These are phyloP conservation scores for Pisolithus tinctorius DNA, from an alignment of 768 basidiomycete genomes.

Conservation along the genomic window DNA sequence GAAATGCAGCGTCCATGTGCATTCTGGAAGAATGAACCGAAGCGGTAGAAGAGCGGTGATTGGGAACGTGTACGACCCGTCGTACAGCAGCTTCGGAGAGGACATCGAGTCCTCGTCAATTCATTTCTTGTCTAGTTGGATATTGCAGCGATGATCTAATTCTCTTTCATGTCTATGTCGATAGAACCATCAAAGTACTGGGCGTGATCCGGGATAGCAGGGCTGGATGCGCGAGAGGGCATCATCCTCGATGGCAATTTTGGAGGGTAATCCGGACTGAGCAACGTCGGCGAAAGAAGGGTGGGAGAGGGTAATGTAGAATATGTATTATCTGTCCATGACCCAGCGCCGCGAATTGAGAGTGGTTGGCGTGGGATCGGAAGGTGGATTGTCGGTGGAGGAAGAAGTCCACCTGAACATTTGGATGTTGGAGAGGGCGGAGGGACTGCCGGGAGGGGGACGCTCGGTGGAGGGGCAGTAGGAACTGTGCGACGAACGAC, in stretches of 20 bases:
- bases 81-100: not conserved
- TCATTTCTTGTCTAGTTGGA: not conserved
- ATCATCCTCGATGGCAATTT: conserved; percentile 9
- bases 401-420: conserved; percentile 9
- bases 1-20: not conserved
- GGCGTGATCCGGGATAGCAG: conserved; percentile 6
- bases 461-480: conserved; percentile 20
- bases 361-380: conserved; percentile 17
- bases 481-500: conserved; percentile 26
- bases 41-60: not conserved
- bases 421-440: conserved; percentile 15
- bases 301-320: not conserved
- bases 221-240: conserved; percentile 6
- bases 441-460: conserved; percentile 24
- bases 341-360: not conserved
- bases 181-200: conserved; percentile 1
- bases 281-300: conserved; percentile 3
- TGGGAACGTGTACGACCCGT: not conserved
- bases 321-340: conserved; percentile 1
- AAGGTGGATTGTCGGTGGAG: conserved; percentile 11
- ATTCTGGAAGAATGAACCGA: not conserved
- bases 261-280: conserved; percentile 6
- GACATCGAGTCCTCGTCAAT: conserved; percentile 8
- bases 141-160: conserved; percentile 1
- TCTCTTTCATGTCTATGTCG: conserved; percentile 18